Conservation (phyloP, 805 yeast genomes). For the Ogataea saltuana region DNA sequence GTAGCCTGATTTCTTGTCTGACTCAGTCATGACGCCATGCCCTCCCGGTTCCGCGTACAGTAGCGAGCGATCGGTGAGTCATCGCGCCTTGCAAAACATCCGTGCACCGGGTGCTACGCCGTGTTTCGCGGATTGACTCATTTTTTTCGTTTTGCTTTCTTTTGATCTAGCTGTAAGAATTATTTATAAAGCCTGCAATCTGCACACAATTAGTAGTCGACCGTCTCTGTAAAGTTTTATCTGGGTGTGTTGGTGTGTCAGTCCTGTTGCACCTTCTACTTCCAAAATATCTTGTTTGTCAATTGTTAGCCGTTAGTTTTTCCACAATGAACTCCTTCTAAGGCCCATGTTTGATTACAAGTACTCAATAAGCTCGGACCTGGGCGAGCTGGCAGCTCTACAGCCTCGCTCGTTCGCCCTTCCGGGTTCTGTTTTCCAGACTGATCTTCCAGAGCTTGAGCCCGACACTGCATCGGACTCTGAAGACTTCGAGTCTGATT, state of each 20-base stretch:
- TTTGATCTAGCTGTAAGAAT: neutral
- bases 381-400: constrained; percentile 4
- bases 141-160: constrained; percentile 3
- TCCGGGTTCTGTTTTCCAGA: constrained; percentile 5
- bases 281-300: neutral
- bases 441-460: constrained; percentile 12
- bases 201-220: too few relatives aligned
- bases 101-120: constrained; percentile 5
- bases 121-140: constrained; percentile 4
- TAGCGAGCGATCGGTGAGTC: constrained; percentile 1
- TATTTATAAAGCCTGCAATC: neutral
- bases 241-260: neutral
- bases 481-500: neutral
- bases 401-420: constrained; percentile 6
- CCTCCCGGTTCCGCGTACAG: too few relatives aligned
- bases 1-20: neutral
- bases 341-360: constrained; percentile 8
- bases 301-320: constrained; percentile 1
- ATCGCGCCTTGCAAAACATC: constrained; percentile 1
- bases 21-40: too few relatives aligned
- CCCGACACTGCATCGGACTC: constrained; percentile 6
- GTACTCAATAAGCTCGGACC: constrained; percentile 5
- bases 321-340: constrained; percentile 5
- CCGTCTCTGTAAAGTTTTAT: neutral
- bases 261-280: neutral